Evolutionary conservation across 305 asterid species (phyloP), one percentile per base, ranked within the genome.

Genomic region (Rubia balearica): DNA sequence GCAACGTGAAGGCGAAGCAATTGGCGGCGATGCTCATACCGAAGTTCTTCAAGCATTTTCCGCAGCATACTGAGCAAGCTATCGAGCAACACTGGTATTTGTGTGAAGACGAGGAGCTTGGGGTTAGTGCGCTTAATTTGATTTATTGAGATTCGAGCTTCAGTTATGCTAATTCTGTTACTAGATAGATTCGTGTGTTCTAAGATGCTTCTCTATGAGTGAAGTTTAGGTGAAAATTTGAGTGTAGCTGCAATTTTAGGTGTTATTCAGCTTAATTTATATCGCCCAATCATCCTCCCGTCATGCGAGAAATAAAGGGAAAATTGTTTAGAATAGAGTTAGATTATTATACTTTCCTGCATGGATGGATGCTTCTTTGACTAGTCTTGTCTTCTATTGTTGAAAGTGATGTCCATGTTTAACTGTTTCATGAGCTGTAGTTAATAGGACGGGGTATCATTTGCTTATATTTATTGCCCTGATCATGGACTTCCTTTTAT

Each of bases 21-120:
- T 73, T 93, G 86, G 84, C 98, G 17, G 98, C 98, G 24, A 96
- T 88, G 81, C 84, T 93, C 77, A 93, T 93, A 60, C 98, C 97
- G 0, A 93, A 86, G 91, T 93, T 86, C 67, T 85, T 87, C 80
- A 93, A 91, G 83, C 78, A 49, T 79, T 93, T 90, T 70, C 98
- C 95, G 0, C 83, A 81, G 79, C 86, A 85, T 16, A 74, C 89
- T 1, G 97, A 84, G 73, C 89, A 86, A 74, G 96, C 98, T 48
- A 85, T 91, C 36, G 98, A 91, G 71, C 89, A 88, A 75, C 97
- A 89, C 78, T 71, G 86, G 67, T 79, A 86, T 78, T 69, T 93
- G 69, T 88, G 96, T 75, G 96, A 82, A 78, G 97, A 90, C 38
- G 95, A 89, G 71, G 97, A 89, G 83, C 92, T 91, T 9, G 96